These are phyloP conservation scores for Colletotrichum gloeosporioides DNA, from an alignment of 2,329 filamentous ascomycete genomes.

Conservation along the genomic window DNA sequence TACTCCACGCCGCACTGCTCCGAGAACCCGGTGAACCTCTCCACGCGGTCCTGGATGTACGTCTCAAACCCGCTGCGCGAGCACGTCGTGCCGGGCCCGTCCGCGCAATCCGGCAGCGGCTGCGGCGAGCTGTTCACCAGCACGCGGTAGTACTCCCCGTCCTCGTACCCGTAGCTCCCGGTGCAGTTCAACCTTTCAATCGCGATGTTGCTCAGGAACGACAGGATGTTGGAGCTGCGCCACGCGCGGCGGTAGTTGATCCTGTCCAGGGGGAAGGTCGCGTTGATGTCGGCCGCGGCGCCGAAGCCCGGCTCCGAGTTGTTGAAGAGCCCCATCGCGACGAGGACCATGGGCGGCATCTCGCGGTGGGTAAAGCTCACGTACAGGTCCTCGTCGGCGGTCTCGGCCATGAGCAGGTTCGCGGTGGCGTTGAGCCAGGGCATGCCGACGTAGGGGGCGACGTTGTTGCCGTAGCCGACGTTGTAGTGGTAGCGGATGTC, in stretches of 20 bases:
- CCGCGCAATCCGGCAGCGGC: conserved; percentile 43
- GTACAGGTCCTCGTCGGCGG: conserved; percentile 61
- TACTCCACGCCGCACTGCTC: conserved; percentile 41
- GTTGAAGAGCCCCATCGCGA: conserved; percentile 74
- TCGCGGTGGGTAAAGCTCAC: conserved; percentile 75
- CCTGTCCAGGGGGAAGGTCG: conserved; percentile 66
- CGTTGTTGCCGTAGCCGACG: conserved; percentile 65
- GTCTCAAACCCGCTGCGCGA: conserved; percentile 41
- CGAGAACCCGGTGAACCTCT: conserved; percentile 45
- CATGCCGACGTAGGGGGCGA: conserved; percentile 64
- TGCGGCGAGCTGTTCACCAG: conserved; percentile 50
- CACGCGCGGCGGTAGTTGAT: conserved; percentile 70
- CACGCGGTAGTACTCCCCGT: conserved; percentile 55
- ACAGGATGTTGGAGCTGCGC: conserved; percentile 67
- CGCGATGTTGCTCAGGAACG: conserved; percentile 70
- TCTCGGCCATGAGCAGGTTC: conserved; percentile 46
- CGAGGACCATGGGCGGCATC: conserved; percentile 69
- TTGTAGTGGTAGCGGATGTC: conserved; percentile 71
- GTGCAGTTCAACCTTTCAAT: conserved; percentile 69
- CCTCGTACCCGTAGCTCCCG: conserved; percentile 58
- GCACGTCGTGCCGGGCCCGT: conserved; percentile 50
- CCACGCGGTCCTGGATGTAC: conserved; percentile 42
- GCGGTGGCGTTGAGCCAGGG: conserved; percentile 72
- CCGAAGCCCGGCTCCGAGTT: conserved; percentile 60
- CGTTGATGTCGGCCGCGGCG: conserved; percentile 54